A percentile compares a stretch with the other conserved stretches of the same genome.
Evolutionary conservation across 345 rosid genomes (phyloP).

Genomic region (Rhodomyrtus tomentosa): DNA sequence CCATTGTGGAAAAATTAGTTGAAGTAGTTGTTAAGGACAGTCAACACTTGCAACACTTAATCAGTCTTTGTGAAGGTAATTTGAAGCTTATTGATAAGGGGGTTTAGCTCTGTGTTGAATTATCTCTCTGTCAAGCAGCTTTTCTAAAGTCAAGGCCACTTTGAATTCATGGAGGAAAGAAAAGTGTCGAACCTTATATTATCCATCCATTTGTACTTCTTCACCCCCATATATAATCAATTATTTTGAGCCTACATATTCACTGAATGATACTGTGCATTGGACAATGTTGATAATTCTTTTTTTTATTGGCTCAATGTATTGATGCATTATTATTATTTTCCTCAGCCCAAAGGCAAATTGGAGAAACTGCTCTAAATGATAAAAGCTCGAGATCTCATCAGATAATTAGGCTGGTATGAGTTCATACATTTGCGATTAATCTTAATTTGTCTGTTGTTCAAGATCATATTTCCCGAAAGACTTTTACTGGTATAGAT

Average conservation of each 20-base stretch:
- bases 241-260: not conserved
- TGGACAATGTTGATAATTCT: not conserved
- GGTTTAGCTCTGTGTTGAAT: not conserved
- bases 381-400: conserved; percentile 97
- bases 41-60: conserved; percentile 66
- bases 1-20: conserved; percentile 68
- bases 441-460: not conserved
- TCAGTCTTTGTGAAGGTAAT: conserved; percentile 88
- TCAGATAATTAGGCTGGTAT: conserved; percentile 94
- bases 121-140: not conserved
- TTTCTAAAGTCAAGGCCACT: not conserved
- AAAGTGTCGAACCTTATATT: not conserved
- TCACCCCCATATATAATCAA: not conserved
- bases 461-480: not conserved
- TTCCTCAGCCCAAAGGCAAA: conserved; percentile 84
- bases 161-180: not conserved
- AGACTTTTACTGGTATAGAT: not conserved
- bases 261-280: not conserved
- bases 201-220: not conserved
- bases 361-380: conserved; percentile 87
- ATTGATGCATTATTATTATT: not conserved
- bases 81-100: not conserved
- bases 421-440: not conserved
- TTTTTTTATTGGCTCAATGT: not conserved
- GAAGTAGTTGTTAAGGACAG: conserved; percentile 73